phyloP scores from a whole-genome alignment of 345 rosid genomes.

The Ricinus communis region DNA sequence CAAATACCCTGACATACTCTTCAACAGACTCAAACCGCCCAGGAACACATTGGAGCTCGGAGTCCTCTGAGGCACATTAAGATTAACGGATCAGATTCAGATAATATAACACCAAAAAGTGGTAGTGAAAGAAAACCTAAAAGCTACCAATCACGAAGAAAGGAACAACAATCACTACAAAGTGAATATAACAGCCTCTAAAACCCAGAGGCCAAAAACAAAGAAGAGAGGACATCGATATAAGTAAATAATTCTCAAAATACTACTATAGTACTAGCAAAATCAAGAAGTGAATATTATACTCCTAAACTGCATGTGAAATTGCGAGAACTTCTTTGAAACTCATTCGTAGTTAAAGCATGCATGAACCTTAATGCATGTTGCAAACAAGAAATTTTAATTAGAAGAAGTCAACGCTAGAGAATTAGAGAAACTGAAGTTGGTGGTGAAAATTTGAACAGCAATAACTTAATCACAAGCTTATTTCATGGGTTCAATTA shows the following conservation, averaged over 20 bases:
- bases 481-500: constrained; percentile 14
- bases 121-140: neutral
- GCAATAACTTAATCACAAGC: constrained; percentile 10
- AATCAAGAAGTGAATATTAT: neutral
- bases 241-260: neutral
- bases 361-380: neutral
- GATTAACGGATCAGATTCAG: constrained; percentile 5
- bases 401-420: neutral
- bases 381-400: neutral
- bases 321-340: constrained; percentile 2
- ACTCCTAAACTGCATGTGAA: neutral
- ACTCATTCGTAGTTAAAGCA: neutral
- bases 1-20: constrained; percentile 91
- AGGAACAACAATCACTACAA: neutral
- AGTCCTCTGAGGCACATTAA: constrained; percentile 61
- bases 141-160: neutral
- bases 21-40: constrained; percentile 88
- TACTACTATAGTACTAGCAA: neutral
- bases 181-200: neutral
- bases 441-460: neutral
- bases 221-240: neutral
- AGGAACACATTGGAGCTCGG: constrained; percentile 89
- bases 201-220: neutral
- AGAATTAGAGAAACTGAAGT: constrained; percentile 3
- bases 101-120: neutral